Percentiles rank a stretch among this genome's conserved stretches.
Conservation (phyloP, 169 alveolate species). For the Neospora caninum region DNA sequence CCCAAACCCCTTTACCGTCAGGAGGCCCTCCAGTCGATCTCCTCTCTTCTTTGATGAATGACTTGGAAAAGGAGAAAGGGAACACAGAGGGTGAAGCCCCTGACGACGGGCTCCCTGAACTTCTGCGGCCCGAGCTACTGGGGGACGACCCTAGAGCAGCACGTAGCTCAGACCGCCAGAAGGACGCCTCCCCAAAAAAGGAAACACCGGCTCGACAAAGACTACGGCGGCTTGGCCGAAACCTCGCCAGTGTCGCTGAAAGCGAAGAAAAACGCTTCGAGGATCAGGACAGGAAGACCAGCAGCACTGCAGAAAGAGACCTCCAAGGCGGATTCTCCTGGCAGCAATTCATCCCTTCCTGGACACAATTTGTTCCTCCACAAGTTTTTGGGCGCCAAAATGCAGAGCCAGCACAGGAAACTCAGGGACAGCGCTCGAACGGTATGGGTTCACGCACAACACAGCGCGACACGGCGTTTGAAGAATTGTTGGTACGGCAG, state of each 20-base stretch:
- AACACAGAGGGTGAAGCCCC: not conserved
- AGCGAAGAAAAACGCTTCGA: not conserved
- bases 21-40: not conserved
- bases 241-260: too few species aligned
- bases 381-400: not conserved
- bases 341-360: slow-evolving; percentile 14
- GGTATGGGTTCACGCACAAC: not conserved
- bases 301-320: not conserved
- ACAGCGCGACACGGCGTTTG: not conserved
- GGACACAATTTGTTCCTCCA: slow-evolving; percentile 18
- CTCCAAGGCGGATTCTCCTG: slow-evolving; percentile 1
- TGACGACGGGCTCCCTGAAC: not conserved
- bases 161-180: not conserved
- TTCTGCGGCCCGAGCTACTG: not conserved
- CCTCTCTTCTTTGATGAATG: not conserved
- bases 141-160: not conserved
- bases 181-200: not conserved
- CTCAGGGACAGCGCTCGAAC: not conserved
- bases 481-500: not conserved
- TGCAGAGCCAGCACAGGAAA: not conserved
- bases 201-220: not conserved
- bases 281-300: not conserved
- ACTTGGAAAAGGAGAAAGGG: not conserved
- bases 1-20: not conserved
- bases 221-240: not conserved